phyloP scores from a whole-genome alignment of 1,139 yeast genomes.

The Diutina catenulata region DNA sequence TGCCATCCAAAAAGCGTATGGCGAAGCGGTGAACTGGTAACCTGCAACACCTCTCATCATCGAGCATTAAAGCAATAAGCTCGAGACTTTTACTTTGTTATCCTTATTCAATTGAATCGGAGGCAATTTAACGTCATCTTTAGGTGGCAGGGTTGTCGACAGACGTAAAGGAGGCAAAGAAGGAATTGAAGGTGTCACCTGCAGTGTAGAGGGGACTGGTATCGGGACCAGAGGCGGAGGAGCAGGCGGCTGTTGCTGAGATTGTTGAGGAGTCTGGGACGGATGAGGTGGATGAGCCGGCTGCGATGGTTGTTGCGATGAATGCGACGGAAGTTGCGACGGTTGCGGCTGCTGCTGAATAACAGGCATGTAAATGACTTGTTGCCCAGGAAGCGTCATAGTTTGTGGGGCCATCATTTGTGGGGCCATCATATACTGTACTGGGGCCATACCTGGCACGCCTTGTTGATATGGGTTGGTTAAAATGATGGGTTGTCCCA shows the following conservation, averaged over 20 bases:
- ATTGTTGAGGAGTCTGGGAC: not conserved
- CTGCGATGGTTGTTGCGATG: not conserved
- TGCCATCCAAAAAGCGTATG: not conserved
- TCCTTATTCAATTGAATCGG: constrained; percentile 2
- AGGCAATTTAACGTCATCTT: not conserved
- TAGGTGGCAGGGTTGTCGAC: not conserved
- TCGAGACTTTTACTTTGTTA: not conserved
- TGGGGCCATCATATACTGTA: too few relatives aligned
- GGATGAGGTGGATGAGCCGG: not conserved
- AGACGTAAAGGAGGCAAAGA: not conserved
- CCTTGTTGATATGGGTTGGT: not conserved
- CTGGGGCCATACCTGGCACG: too few relatives aligned
- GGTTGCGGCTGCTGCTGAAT: not conserved
- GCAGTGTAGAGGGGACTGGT: not conserved
- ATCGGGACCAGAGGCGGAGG: not conserved
- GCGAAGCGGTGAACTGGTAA: not conserved
- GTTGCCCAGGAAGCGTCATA: too few relatives aligned
- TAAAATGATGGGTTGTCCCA: constrained; percentile 1
- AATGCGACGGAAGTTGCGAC: not conserved
- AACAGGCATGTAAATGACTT: not conserved
- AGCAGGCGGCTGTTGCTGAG: not conserved
- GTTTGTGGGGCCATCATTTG: too few relatives aligned
- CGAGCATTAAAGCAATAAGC: not conserved
- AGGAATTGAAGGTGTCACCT: constrained; percentile 1
- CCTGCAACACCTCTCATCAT: not conserved